A percentile compares a stretch with the other conserved stretches of the same genome.
phyloP scores from a whole-genome alignment of 192 early-diverging fungal species.

The Coemansia sp. region DNA sequence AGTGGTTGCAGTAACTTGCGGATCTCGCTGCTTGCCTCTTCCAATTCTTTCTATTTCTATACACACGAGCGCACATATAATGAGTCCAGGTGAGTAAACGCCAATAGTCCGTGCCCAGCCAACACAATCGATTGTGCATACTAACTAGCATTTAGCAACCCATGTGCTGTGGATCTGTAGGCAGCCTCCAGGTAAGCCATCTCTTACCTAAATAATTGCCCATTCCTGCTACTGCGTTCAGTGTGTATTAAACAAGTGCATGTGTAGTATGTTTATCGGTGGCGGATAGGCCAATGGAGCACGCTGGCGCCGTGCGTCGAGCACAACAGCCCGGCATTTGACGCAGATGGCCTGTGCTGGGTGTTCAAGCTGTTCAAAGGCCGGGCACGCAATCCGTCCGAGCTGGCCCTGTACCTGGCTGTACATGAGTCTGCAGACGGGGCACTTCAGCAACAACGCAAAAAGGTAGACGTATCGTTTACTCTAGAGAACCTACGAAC shows the following conservation, averaged over 20 bases:
- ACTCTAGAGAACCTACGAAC: constrained; percentile 43
- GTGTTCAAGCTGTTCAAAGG: constrained; percentile 56
- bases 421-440: constrained; percentile 43
- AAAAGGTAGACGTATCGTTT: constrained; percentile 47
- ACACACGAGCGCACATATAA: neutral
- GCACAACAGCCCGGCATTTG: constrained; percentile 52
- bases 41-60: neutral
- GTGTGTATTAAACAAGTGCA: neutral
- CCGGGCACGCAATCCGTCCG: constrained; percentile 41
- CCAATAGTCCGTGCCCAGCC: neutral
- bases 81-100: neutral
- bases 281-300: constrained; percentile 55
- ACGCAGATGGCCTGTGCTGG: constrained; percentile 52
- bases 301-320: constrained; percentile 48
- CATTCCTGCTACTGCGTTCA: neutral
- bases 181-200: constrained; percentile 38
- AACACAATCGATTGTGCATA: neutral
- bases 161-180: constrained; percentile 6
- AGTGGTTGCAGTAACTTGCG: no score
- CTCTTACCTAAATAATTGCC: neutral
- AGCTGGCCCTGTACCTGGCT: constrained; percentile 40
- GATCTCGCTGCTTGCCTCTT: neutral
- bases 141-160: neutral
- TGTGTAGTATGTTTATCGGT: constrained; percentile 54
- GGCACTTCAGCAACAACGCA: constrained; percentile 20